phyloP scores from a whole-genome alignment of 495 filamentous ascomycete species.

The Letharia lupina region DNA sequence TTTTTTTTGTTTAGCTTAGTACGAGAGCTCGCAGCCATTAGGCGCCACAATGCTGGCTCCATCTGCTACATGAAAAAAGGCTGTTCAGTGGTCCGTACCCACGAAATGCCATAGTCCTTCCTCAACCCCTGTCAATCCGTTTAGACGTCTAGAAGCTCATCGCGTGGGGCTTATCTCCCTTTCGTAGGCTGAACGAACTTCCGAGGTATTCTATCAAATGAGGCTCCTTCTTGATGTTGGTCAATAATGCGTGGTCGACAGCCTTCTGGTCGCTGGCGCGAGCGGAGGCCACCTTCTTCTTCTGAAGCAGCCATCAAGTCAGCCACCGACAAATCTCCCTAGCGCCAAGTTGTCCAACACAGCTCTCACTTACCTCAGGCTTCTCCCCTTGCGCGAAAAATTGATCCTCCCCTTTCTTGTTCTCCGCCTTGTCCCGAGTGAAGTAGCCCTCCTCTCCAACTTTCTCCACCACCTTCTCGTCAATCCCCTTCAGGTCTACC shows the following conservation, averaged over 20 bases:
- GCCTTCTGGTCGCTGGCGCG: constrained; percentile 95
- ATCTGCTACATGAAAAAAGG: background rate
- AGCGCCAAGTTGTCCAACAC: background rate
- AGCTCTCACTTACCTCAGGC: constrained; percentile 63
- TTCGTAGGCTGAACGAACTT: constrained; percentile 89
- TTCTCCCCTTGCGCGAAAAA: constrained; percentile 99
- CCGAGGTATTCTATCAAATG: constrained; percentile 82
- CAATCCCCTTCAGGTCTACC: constrained; percentile 77
- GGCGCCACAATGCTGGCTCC: constrained; percentile 5
- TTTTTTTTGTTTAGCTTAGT: constrained; percentile 8
- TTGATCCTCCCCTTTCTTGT: constrained; percentile 85
- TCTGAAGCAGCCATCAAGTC: constrained; percentile 43
- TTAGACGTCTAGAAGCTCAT: constrained; percentile 68
- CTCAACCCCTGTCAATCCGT: background rate
- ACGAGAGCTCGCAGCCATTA: constrained; percentile 15
- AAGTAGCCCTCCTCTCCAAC: constrained; percentile 81
- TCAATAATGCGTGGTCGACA: constrained; percentile 86
- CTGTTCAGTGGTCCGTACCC: background rate
- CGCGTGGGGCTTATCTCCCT: constrained; percentile 96
- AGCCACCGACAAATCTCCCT: background rate
- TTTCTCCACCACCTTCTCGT: constrained; percentile 77
- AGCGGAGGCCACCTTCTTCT: constrained; percentile 84
- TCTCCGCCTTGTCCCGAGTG: constrained; percentile 80
- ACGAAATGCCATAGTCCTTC: background rate
- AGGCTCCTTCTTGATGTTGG: constrained; percentile 91